Evolutionary conservation across 345 rosid species (phyloP).

Genomic region (Euclidium syriacum): DNA sequence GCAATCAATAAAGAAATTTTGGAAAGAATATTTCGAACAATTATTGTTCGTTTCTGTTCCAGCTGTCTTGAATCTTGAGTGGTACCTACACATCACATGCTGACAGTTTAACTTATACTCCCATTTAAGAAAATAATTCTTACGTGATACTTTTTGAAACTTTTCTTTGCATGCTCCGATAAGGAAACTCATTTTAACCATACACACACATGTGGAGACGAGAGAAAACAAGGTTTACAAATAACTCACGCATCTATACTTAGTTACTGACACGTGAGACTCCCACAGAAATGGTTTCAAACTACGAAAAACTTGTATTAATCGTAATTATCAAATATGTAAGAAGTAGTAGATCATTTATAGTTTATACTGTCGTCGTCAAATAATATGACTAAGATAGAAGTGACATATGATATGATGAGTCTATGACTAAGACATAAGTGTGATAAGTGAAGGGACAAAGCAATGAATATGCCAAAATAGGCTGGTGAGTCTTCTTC

Average conservation of each 20-base stretch:
- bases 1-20: neutral
- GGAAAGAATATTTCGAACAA: neutral
- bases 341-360: neutral
- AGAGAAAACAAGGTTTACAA: neutral
- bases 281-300: neutral
- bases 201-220: neutral
- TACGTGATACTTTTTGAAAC: neutral
- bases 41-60: neutral
- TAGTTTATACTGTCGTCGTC: neutral
- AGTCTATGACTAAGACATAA: too few species aligned
- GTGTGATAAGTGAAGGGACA: neutral
- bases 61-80: conserved; percentile 23
- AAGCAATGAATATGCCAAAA: conserved; percentile 11
- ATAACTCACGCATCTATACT: neutral
- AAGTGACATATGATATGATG: neutral
- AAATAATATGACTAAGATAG: neutral
- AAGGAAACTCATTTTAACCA: neutral
- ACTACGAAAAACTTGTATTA: too few species aligned
- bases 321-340: neutral
- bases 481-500: neutral
- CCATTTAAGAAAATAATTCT: neutral
- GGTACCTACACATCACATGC: conserved; percentile 3
- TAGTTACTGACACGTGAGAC: neutral
- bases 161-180: neutral
- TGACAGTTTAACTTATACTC: neutral